Percentiles rank a stretch among this genome's conserved stretches.
These are phyloP conservation scores for Haplosporangium sp. DNA, from an alignment of 371 early-diverging fungal species.

Conservation along the genomic window DNA sequence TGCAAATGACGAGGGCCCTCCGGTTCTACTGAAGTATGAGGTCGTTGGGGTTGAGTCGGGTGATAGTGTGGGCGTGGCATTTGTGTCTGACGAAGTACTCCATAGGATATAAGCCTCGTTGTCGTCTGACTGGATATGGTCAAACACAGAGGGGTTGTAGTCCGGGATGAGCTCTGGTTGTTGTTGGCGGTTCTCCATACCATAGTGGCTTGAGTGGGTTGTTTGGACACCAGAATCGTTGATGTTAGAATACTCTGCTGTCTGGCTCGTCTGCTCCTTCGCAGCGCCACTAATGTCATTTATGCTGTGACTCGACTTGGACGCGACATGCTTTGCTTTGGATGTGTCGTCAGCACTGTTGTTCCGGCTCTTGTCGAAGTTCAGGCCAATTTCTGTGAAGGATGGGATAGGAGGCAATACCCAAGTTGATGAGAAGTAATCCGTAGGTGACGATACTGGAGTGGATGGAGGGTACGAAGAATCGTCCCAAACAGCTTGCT, in stretches of 20 bases:
- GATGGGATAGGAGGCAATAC: conserved; percentile 45
- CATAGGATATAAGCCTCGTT: conserved; percentile 66
- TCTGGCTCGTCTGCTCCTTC: background rate
- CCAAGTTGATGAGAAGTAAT: conserved; percentile 20
- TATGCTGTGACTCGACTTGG: too few relatives aligned
- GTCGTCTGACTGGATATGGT: conserved; percentile 62
- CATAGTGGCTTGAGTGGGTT: background rate
- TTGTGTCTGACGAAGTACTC: conserved; percentile 58
- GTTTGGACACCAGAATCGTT: background rate
- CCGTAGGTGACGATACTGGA: conserved; percentile 17
- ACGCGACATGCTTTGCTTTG: background rate
- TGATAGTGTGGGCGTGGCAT: conserved; percentile 1
- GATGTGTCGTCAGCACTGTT: conserved; percentile 5
- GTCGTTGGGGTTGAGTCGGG: conserved; percentile 22
- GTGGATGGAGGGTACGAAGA: conserved; percentile 12
- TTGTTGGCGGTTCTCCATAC: background rate
- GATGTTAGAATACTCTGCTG: background rate
- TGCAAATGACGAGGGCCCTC: conserved; percentile 25
- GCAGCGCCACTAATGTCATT: background rate
- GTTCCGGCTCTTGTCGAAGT: conserved; percentile 27
- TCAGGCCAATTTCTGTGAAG: conserved; percentile 41
- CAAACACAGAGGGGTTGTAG: conserved; percentile 63
- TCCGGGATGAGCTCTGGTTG: conserved; percentile 22
- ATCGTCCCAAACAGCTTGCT: background rate
- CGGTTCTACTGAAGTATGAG: conserved; percentile 16